A percentile compares a stretch with the other conserved stretches of the same genome.
phyloP scores from a whole-genome alignment of 2,329 filamentous ascomycete species.

The Neopestalotiopsis rosae region DNA sequence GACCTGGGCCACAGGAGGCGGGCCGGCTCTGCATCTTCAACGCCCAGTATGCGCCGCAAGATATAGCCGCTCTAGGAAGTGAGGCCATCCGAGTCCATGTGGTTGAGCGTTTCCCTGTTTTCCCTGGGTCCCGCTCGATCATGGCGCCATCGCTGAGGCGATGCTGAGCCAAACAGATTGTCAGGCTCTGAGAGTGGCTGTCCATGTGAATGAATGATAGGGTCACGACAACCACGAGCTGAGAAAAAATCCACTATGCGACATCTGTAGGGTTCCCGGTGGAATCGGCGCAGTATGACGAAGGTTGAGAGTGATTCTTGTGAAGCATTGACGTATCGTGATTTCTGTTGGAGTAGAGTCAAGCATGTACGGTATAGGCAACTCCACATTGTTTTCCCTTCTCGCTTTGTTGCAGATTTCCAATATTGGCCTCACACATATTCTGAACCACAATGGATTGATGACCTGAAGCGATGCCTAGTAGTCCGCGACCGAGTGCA shows the following conservation, averaged over 20 bases:
- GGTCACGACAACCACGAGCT: slow-evolving; percentile 41
- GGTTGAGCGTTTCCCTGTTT: slow-evolving; percentile 24
- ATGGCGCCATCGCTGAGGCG: slow-evolving; percentile 9
- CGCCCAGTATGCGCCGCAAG: slow-evolving; percentile 34
- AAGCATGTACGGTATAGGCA: slow-evolving; percentile 47
- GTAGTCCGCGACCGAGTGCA: slow-evolving; percentile 36
- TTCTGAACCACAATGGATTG: slow-evolving; percentile 56
- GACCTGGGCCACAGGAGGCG: slow-evolving; percentile 15
- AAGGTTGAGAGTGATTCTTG: slow-evolving; percentile 48
- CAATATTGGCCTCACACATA: slow-evolving; percentile 51
- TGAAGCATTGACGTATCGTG: slow-evolving; percentile 46
- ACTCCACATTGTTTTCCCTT: background rate
- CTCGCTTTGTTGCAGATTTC: slow-evolving; percentile 45
- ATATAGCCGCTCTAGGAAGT: slow-evolving; percentile 34
- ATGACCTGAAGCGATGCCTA: slow-evolving; percentile 51
- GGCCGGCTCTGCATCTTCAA: slow-evolving; percentile 34
- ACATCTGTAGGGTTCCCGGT: slow-evolving; percentile 40
- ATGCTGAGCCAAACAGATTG: slow-evolving; percentile 19
- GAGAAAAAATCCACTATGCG: slow-evolving; percentile 48
- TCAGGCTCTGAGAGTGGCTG: slow-evolving; percentile 20
- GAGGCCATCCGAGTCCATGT: slow-evolving; percentile 36
- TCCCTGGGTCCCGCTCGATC: slow-evolving; percentile 17
- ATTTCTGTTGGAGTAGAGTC: slow-evolving; percentile 30
- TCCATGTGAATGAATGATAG: slow-evolving; percentile 48
- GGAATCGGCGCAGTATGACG: slow-evolving; percentile 40